Base-by-base conservation (phyloP, 2,329 filamentous ascomycete genomes). In the Colletotrichum tamarilloi region DNA sequence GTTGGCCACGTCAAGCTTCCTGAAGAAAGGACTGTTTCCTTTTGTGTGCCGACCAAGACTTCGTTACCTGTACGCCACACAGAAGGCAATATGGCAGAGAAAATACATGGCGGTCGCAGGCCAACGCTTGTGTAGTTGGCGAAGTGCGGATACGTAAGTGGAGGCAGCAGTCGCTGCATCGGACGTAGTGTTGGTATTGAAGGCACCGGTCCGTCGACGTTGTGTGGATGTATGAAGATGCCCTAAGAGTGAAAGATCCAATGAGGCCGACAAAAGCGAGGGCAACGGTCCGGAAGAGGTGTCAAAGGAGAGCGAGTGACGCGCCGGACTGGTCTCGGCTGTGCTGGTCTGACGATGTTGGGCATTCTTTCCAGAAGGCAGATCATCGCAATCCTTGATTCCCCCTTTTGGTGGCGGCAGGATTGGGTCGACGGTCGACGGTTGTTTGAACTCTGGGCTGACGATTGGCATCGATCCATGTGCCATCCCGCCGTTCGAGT, bases 261-360 rank as follows among this genome's bases (percentile, higher is more conserved):
- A 59, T 59, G 42, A 32, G 42, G 30, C 35, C 55, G 26, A 32
- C 49, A 55, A n/a, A 60, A 24, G 14, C 22, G n/a, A 58, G 8
- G 16, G 6, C 22, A 64, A 26, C 32, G 35, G 35, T 16, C 22
- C 14, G 22, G 56, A 32, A 22, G 67, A 66, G 42, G 52, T 65
- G 60, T 70, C 70, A 59, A 69, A 32, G 69, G 70, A 67, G 56
- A 70, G 60, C 55, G 14, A 52, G 26, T 70, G 71, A 71, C 19
- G 67, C 71, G 67, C 71, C 60, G 67, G 71, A 66, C 62, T 62
- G 46, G 67, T 71, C 71, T 73, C 60, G 67, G 60, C 30, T 73
- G 56, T 42, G 35, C 60, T 73, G 46, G 71, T 62, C 71, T 65
- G 71, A 71, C 71, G 56, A 64, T 32, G 32, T 49, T 46, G 28